Evolutionary conservation across 2,329 filamentous ascomycete species (phyloP).

Genomic region (Chaetothyriales sp.): DNA sequence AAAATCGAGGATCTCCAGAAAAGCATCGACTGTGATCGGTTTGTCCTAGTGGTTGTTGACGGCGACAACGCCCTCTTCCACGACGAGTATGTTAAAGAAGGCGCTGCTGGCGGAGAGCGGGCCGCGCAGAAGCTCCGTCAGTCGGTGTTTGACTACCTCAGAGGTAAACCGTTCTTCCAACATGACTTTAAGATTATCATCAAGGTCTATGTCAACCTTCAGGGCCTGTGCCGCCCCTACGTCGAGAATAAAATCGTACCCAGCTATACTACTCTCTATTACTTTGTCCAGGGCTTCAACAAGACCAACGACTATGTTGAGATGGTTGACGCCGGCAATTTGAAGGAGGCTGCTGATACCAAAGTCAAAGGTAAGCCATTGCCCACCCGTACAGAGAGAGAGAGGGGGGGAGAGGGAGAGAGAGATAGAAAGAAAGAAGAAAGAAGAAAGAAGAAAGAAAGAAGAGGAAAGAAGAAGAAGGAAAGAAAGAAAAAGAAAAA

Average conservation of each 20-base stretch:
- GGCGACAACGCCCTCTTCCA: conserved; percentile 22
- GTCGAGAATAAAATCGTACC: conserved; percentile 18
- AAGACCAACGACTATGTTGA: conserved; percentile 25
- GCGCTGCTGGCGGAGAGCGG: conserved; percentile 6
- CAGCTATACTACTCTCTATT: conserved; percentile 16
- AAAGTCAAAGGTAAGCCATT: conserved; percentile 27
- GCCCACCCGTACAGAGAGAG: too few species aligned
- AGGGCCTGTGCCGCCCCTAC: conserved; percentile 24
- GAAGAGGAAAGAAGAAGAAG: too few species aligned
- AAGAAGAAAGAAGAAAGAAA: too few species aligned
- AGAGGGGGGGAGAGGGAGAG: too few species aligned
- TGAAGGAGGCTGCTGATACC: conserved; percentile 30
- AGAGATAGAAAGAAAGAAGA: too few species aligned
- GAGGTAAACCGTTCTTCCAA: conserved; percentile 6
- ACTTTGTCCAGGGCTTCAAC: conserved; percentile 31
- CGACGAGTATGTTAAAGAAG: conserved; percentile 5
- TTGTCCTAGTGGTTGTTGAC: conserved; percentile 18
- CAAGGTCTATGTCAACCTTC: conserved; percentile 27
- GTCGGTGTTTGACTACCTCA: conserved; percentile 7
- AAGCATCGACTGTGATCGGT: conserved; percentile 4
- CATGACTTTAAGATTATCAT: conserved; percentile 20
- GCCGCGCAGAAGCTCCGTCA: conserved; percentile 6
- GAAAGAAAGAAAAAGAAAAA: too few species aligned
- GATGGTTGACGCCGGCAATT: conserved; percentile 29
- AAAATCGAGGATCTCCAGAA: neutral